phyloP scores from a whole-genome alignment of 176 grass and related monocot species.

The Rhynchospora pubera region DNA sequence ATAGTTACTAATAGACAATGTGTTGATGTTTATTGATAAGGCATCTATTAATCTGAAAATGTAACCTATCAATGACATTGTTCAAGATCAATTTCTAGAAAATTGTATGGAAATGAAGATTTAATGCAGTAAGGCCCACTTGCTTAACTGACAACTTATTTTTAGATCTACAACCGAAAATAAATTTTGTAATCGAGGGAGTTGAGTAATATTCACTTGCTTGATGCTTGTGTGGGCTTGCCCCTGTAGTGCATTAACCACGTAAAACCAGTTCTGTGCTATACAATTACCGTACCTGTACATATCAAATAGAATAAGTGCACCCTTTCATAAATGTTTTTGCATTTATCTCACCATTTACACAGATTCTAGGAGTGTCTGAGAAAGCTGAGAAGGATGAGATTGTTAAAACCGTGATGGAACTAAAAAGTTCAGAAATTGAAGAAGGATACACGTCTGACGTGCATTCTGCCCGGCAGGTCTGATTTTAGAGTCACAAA shows the following conservation, averaged over 20 bases:
- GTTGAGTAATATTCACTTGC: background rate
- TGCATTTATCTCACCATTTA: constrained; percentile 12
- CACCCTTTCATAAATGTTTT: background rate
- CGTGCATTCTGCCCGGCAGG: constrained; percentile 56
- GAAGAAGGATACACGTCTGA: constrained; percentile 79
- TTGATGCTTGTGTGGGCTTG: background rate
- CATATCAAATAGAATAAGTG: background rate
- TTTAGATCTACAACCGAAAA: background rate
- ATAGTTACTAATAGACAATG: background rate
- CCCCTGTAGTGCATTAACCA: background rate
- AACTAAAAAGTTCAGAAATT: constrained; percentile 56
- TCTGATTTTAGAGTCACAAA: constrained; percentile 5
- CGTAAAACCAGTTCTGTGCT: background rate
- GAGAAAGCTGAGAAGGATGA: constrained; percentile 97
- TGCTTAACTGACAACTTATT: background rate
- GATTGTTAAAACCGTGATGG: constrained; percentile 89
- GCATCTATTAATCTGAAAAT: background rate
- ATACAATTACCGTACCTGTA: background rate
- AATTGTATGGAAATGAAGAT: background rate
- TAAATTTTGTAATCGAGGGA: background rate
- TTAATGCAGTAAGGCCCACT: background rate
- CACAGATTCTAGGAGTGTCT: constrained; percentile 71
- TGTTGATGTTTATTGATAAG: background rate
- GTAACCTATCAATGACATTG: background rate
- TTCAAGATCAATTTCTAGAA: background rate